phyloP scores from a whole-genome alignment of 192 early-diverging fungal species.

The Podila clonocystis region DNA sequence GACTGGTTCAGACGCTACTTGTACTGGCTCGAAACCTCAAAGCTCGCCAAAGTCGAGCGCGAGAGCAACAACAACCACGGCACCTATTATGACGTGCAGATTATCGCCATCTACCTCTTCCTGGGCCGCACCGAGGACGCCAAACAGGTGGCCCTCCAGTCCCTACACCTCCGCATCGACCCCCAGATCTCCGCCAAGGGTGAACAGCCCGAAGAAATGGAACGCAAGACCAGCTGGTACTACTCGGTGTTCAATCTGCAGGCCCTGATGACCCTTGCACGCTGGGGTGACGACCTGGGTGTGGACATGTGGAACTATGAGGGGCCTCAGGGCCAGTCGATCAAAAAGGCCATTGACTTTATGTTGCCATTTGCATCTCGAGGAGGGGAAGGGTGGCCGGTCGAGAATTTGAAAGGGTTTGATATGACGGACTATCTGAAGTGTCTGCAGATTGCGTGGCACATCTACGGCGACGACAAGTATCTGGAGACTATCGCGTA shows the following conservation, averaged over 20 bases:
- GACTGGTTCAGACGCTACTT: slow-evolving; percentile 54
- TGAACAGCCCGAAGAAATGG: slow-evolving; percentile 55
- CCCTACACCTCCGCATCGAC: slow-evolving; percentile 54
- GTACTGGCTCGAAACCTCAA: slow-evolving; percentile 51
- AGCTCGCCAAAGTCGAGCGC: slow-evolving; percentile 43
- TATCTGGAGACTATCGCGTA: slow-evolving; percentile 49
- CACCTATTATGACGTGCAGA: slow-evolving; percentile 68
- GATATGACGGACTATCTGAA: slow-evolving; percentile 54
- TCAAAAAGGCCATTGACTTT: slow-evolving; percentile 63
- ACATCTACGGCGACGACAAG: slow-evolving; percentile 58
- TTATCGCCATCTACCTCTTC: slow-evolving; percentile 57
- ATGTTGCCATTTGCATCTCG: slow-evolving; percentile 59
- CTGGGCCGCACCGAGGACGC: slow-evolving; percentile 52
- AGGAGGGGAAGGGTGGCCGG: slow-evolving; percentile 59
- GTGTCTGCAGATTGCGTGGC: slow-evolving; percentile 59
- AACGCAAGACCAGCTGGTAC: slow-evolving; percentile 59
- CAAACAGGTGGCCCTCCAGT: slow-evolving; percentile 5
- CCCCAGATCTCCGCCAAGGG: slow-evolving; percentile 53
- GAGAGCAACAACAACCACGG: slow-evolving; percentile 63
- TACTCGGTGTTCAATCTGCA: slow-evolving; percentile 62
- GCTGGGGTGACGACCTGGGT: slow-evolving; percentile 51
- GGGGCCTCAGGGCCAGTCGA: slow-evolving; percentile 52
- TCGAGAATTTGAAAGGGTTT: slow-evolving; percentile 57
- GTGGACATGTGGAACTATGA: slow-evolving; percentile 59
- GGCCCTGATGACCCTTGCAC: slow-evolving; percentile 55